A percentile compares a stretch with the other conserved stretches of the same genome.
Conservation (phyloP, 108 stramenopile species). For the Cyclostephanos tholiformis region DNA sequence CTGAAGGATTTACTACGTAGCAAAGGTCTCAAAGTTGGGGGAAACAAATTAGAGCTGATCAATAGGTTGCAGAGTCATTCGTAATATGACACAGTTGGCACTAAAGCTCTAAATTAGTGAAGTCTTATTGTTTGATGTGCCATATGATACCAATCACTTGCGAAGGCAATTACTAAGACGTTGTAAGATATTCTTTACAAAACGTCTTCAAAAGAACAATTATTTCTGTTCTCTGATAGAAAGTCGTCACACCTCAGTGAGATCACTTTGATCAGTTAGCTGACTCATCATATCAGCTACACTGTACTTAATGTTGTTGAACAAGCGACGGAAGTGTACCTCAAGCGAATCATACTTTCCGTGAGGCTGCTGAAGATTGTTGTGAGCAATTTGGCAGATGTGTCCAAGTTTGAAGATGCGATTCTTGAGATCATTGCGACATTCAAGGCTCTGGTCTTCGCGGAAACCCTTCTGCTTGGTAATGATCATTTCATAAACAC, state of each 20-base stretch:
- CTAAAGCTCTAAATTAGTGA: background rate
- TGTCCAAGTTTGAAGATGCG: slow-evolving; percentile 87
- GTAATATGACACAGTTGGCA: background rate
- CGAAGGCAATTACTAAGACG: background rate
- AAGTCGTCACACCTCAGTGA: slow-evolving; percentile 72
- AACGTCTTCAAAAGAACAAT: slow-evolving; percentile 3
- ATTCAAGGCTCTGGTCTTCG: slow-evolving; percentile 70
- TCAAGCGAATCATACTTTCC: slow-evolving; percentile 79
- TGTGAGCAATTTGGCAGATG: slow-evolving; percentile 86
- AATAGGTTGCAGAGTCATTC: slow-evolving; percentile 53
- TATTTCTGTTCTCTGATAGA: background rate
- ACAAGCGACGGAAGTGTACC: slow-evolving; percentile 86
- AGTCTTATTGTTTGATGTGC: background rate
- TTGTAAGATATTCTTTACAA: background rate
- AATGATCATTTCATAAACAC: slow-evolving; percentile 89
- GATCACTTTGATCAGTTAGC: slow-evolving; percentile 84
- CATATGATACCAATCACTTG: background rate
- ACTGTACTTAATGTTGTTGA: slow-evolving; percentile 89
- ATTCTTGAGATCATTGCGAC: slow-evolving; percentile 88
- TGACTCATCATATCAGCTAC: slow-evolving; percentile 93
- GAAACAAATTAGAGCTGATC: slow-evolving; percentile 84
- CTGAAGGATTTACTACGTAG: slow-evolving; percentile 78
- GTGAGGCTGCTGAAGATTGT: slow-evolving; percentile 92
- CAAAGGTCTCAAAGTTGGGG: slow-evolving; percentile 80
- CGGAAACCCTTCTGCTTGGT: slow-evolving; percentile 89